Conservation (phyloP, 1,139 yeast genomes). For the Saccharomyces hybrid region DNA sequence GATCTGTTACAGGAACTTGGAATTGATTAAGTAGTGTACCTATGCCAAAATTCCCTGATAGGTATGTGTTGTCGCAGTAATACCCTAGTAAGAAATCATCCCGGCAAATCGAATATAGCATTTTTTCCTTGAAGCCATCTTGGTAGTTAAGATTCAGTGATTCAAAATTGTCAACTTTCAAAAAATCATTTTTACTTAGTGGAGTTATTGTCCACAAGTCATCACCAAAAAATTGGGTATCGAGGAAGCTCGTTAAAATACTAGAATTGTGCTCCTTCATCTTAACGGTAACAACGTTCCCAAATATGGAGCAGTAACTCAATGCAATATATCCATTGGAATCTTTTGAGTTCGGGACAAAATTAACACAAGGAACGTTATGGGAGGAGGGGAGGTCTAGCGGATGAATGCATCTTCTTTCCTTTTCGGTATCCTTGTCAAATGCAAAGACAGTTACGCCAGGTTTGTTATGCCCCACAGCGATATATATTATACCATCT, state of each 20-base stretch:
- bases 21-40: slow-evolving; percentile 24
- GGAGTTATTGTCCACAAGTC: slow-evolving; percentile 18
- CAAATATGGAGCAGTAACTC: slow-evolving; percentile 17
- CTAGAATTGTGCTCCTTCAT: slow-evolving; percentile 3
- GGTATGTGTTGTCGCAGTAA: slow-evolving; percentile 11
- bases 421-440: background rate
- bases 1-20: slow-evolving; percentile 20
- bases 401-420: background rate
- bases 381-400: slow-evolving; percentile 13
- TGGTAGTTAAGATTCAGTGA: slow-evolving; percentile 20
- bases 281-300: slow-evolving; percentile 13
- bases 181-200: slow-evolving; percentile 15
- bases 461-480: slow-evolving; percentile 22
- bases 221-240: slow-evolving; percentile 19
- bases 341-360: slow-evolving; percentile 11
- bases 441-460: slow-evolving; percentile 18
- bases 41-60: slow-evolving; percentile 20
- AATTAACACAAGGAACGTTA: slow-evolving; percentile 17
- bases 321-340: slow-evolving; percentile 11
- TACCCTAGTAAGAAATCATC: slow-evolving; percentile 18
- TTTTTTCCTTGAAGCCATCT: slow-evolving; percentile 12
- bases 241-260: slow-evolving; percentile 6
- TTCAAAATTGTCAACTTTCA: slow-evolving; percentile 18
- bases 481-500: slow-evolving; percentile 11
- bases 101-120: slow-evolving; percentile 14